Evolutionary conservation across 2,329 filamentous ascomycete genomes (phyloP).

Genomic region (Thelonectria blattea): DNA sequence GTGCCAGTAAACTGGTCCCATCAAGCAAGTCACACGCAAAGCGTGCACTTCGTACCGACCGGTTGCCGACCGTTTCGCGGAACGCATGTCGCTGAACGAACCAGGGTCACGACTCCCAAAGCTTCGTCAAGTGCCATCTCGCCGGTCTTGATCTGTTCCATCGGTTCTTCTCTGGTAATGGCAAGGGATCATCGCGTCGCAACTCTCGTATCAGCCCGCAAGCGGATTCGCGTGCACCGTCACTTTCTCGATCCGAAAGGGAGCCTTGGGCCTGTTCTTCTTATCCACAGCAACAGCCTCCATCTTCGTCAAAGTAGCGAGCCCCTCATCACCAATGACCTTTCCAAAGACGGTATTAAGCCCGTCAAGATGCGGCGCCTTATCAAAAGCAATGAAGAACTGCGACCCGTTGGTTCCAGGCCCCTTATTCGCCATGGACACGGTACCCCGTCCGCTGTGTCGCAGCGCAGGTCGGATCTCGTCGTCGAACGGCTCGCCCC

Average conservation of each 20-base stretch:
- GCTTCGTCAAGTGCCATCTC: too few species aligned
- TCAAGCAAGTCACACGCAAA: too few species aligned
- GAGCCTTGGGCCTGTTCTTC: conserved; percentile 75
- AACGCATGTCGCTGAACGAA: too few species aligned
- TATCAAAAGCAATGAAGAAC: conserved; percentile 81
- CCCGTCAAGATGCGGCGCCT: conserved; percentile 80
- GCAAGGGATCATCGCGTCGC: too few species aligned
- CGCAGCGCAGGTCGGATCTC: conserved; percentile 75
- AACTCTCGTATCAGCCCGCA: conserved; percentile 61
- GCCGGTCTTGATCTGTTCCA: too few species aligned
- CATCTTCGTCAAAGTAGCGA: conserved; percentile 71
- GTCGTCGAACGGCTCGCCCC: conserved; percentile 76
- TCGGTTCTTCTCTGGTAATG: too few species aligned
- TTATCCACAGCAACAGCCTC: conserved; percentile 77
- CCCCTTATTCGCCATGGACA: conserved; percentile 82
- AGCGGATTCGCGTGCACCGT: conserved; percentile 82
- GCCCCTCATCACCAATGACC: conserved; percentile 68
- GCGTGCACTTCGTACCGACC: too few species aligned
- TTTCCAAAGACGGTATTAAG: conserved; percentile 86
- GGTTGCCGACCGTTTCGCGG: too few species aligned
- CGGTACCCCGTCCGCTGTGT: conserved; percentile 71
- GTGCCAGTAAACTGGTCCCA: too few species aligned
- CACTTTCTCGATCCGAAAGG: conserved; percentile 69
- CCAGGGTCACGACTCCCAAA: too few species aligned
- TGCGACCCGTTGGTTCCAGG: conserved; percentile 77